Conservation (phyloP, 2,329 filamentous ascomycete genomes). For the Aspergillus sp. region DNA sequence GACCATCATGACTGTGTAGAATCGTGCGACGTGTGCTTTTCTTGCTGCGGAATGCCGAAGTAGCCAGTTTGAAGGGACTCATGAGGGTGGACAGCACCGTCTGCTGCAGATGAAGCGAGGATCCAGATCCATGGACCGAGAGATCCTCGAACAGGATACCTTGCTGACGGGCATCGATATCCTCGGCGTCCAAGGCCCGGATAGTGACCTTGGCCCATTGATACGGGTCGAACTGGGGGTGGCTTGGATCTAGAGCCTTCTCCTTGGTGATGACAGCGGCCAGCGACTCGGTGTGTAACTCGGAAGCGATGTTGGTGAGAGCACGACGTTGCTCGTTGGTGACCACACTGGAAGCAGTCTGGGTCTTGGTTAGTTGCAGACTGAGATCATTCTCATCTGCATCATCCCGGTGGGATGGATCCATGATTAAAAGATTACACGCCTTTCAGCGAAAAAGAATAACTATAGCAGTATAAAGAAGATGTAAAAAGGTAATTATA, state of each 20-base stretch:
- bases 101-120: background rate
- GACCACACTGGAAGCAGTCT: background rate
- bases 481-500: too few species aligned
- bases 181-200: background rate
- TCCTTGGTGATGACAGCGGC: background rate
- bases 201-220: background rate
- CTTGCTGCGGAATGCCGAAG: background rate
- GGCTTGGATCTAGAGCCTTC: background rate
- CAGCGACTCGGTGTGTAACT: background rate
- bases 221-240: background rate
- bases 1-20: slow-evolving; percentile 1
- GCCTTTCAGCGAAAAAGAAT: background rate
- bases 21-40: background rate
- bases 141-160: background rate
- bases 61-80: background rate
- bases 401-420: background rate
- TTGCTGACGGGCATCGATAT: background rate
- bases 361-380: slow-evolving; percentile 1
- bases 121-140: background rate
- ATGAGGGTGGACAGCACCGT: background rate
- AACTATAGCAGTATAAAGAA: background rate
- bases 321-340: background rate
- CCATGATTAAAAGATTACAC: background rate
- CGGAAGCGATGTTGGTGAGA: background rate
- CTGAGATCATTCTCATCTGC: background rate